Conservation (phyloP, 202 grass and related monocot genomes). For the Sporobolus alterniflorus region DNA sequence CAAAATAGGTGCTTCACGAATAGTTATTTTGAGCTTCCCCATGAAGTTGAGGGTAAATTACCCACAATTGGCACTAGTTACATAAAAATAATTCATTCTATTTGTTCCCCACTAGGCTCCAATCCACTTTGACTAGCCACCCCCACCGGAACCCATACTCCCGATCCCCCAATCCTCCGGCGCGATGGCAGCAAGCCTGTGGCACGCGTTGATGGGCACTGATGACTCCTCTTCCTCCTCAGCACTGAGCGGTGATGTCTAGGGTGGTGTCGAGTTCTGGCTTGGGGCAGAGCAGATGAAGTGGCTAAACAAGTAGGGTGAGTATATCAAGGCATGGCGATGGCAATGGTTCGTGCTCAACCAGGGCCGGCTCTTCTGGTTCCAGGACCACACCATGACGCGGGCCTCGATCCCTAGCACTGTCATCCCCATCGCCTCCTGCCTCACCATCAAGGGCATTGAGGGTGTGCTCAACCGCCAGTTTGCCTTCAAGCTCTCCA, state of each 20-base stretch:
- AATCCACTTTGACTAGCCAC: conserved; percentile 20
- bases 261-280: conserved; percentile 87
- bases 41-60: not conserved
- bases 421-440: conserved; percentile 80
- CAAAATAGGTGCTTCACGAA: no score
- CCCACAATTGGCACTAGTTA: not conserved
- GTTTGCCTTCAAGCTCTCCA: conserved; percentile 95
- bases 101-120: no score
- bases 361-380: conserved; percentile 96
- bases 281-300: conserved; percentile 62
- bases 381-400: conserved; percentile 77
- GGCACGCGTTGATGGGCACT: conserved; percentile 63
- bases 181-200: conserved; percentile 74
- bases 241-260: conserved; percentile 11
- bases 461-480: conserved; percentile 86
- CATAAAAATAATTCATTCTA: no score
- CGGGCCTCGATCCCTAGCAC: conserved; percentile 70
- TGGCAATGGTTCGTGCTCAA: conserved; percentile 96
- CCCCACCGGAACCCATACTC: not conserved
- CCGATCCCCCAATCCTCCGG: conserved; percentile 39
- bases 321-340: conserved; percentile 99
- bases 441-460: conserved; percentile 90
- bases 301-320: conserved; percentile 93
- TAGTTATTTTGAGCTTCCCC: no score
- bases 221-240: conserved; percentile 22